Base-by-base conservation (phyloP, 345 rosid genomes). In the Populus tremula region DNA sequence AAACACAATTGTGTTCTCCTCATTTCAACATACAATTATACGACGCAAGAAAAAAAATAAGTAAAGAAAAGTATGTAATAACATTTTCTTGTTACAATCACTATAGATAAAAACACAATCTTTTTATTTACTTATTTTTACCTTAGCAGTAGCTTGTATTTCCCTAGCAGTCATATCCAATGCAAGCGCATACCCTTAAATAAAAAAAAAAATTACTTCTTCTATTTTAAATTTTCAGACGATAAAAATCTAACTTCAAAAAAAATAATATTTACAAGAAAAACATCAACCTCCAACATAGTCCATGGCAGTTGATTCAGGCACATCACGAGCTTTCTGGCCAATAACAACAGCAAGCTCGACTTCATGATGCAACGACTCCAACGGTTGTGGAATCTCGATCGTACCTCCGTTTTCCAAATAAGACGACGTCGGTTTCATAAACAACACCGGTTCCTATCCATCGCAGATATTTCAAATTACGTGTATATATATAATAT, bases 161-260 rank as follows among this genome's bases (percentile, higher is more conserved):
- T 96, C 98, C 85, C 88, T 92, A 31, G 97, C 94, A 84, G 97
- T 92, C 98, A 93, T 93, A 83, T 93, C 98, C 86, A 96, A 81
- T 18, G 93, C 99, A 82, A 96, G 80, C 36, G 97, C 97, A 86
- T 93, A 93, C 17, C 98, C 98, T 91, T 80, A 73, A 84, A 72
- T 54, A 54, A 18, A 64, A 76, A 8, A 18, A 11, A 63, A 61
- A 31, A 18, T 53, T 76, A 64, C 38, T 33, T 31, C 47, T 45
- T 45, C 50, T 47, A 67, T 33, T 17, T 67, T 67, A 65, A 65
- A 63, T 33, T 38, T 29, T 14, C 38, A 18, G 18, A 14, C 16
- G 18, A 18, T 31, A 31, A 67, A 29, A 16, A 67, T 67, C 17
- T 7, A 67, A 29, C 70, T 5, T 33, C 35, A 67, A 25, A 65